Conservation (phyloP, 1,284 basidiomycete species). For the Trichosporon faecale region DNA sequence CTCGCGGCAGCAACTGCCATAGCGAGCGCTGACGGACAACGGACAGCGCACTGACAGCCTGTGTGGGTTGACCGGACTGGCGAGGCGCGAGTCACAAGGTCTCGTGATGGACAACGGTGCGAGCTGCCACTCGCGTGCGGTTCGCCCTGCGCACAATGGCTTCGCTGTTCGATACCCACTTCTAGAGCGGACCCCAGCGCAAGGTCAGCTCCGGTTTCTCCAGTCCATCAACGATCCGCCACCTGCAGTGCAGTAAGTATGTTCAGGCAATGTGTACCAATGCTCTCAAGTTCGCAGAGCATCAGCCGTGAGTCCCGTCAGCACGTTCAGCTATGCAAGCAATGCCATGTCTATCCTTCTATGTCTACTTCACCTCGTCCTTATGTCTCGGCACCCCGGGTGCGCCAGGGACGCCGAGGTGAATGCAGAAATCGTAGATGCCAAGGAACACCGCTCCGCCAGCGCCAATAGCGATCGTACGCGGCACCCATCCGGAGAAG, state of each 20-base stretch:
- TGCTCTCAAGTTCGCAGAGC: background rate
- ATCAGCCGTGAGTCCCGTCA: background rate
- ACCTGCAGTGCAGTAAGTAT: no score
- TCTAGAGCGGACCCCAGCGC: no score
- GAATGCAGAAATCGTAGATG: slow-evolving; percentile 66
- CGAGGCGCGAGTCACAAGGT: no score
- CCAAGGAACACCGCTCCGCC: slow-evolving; percentile 97
- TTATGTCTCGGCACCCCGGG: background rate
- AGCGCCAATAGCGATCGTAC: slow-evolving; percentile 92
- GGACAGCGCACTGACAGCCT: no score
- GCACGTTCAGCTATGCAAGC: background rate
- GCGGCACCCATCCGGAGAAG: slow-evolving; percentile 82
- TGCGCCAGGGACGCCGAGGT: slow-evolving; percentile 27
- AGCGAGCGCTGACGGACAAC: background rate
- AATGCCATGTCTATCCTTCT: slow-evolving; percentile 1
- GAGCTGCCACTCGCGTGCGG: no score
- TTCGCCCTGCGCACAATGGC: no score
- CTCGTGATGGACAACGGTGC: no score
- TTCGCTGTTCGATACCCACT: no score
- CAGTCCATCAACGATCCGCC: no score
- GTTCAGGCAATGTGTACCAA: no score
- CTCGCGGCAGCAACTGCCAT: background rate
- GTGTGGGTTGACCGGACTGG: no score
- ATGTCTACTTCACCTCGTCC: slow-evolving; percentile 7
- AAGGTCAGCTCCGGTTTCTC: no score